A percentile compares a stretch with the other conserved stretches of the same genome.
Conservation (phyloP, 768 basidiomycete genomes). For the Boletus rubroflammeus region DNA sequence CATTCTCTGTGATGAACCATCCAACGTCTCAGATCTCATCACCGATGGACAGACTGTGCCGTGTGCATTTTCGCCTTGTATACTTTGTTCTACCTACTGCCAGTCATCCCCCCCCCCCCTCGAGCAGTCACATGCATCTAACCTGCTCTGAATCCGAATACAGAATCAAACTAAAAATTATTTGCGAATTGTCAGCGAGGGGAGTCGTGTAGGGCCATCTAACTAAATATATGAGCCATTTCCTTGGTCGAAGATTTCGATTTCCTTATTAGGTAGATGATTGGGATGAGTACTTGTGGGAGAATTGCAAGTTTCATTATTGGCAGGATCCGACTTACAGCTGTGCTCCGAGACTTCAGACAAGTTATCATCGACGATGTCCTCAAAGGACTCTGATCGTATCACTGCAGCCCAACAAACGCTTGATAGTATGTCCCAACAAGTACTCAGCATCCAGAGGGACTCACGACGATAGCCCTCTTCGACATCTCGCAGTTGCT, state of each 20-base stretch:
- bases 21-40: too few relatives aligned
- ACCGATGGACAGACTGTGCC: too few relatives aligned
- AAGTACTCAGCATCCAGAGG: background rate
- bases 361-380: conserved; percentile 20
- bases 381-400: conserved; percentile 54
- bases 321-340: background rate
- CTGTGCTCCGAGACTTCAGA: background rate
- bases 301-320: background rate
- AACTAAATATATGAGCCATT: background rate
- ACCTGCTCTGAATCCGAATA: background rate
- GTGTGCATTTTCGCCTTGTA: too few relatives aligned
- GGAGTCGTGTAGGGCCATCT: background rate
- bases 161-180: background rate
- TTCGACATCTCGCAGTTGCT: conserved; percentile 86
- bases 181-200: background rate
- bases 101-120: background rate
- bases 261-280: conserved; percentile 7
- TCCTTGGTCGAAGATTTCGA: background rate
- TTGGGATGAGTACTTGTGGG: background rate
- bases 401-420: conserved; percentile 65
- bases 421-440: conserved; percentile 54
- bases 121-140: background rate
- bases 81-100: background rate
- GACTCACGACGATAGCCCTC: conserved; percentile 50
- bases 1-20: too few relatives aligned